Conservation (phyloP, 805 yeast species). For the Starmerella khaoyaiensis region DNA sequence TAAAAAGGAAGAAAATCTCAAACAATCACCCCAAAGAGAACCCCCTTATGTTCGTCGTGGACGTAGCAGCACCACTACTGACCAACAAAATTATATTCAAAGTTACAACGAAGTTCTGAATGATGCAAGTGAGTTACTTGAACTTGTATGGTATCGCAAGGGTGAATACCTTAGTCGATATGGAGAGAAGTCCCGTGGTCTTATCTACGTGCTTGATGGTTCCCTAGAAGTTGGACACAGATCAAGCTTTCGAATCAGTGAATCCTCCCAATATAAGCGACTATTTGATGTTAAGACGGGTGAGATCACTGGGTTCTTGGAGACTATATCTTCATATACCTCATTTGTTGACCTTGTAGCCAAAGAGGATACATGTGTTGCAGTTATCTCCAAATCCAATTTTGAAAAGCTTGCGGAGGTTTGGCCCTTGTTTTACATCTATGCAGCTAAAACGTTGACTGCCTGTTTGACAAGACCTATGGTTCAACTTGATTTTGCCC, state of each 20-base stretch:
- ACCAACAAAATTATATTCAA: too few species aligned
- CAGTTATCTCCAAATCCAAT: constrained; percentile 50
- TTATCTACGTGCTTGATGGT: constrained; percentile 74
- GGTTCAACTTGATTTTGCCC: constrained; percentile 70
- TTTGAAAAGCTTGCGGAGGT: constrained; percentile 59
- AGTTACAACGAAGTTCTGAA: constrained; percentile 29
- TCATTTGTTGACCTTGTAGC: constrained; percentile 58
- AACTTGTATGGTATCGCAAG: constrained; percentile 40
- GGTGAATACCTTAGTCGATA: constrained; percentile 50
- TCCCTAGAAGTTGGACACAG: constrained; percentile 48
- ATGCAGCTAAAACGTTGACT: constrained; percentile 62
- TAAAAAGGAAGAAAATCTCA: too few species aligned
- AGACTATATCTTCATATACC: constrained; percentile 63
- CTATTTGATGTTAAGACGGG: constrained; percentile 57
- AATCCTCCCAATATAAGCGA: constrained; percentile 7
- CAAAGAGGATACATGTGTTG: constrained; percentile 49
- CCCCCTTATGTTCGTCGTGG: too few species aligned
- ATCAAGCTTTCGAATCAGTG: neutral
- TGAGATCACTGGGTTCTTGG: constrained; percentile 77
- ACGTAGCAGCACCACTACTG: too few species aligned
- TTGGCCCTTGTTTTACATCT: constrained; percentile 60
- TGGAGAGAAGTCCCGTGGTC: constrained; percentile 55
- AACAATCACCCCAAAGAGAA: too few species aligned
- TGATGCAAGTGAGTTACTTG: constrained; percentile 38
- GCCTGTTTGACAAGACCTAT: constrained; percentile 54